Evolutionary conservation across 805 yeast genomes (phyloP), one percentile per base, ranked within the genome.

Genomic region (Diddensiella transvaalensis): DNA sequence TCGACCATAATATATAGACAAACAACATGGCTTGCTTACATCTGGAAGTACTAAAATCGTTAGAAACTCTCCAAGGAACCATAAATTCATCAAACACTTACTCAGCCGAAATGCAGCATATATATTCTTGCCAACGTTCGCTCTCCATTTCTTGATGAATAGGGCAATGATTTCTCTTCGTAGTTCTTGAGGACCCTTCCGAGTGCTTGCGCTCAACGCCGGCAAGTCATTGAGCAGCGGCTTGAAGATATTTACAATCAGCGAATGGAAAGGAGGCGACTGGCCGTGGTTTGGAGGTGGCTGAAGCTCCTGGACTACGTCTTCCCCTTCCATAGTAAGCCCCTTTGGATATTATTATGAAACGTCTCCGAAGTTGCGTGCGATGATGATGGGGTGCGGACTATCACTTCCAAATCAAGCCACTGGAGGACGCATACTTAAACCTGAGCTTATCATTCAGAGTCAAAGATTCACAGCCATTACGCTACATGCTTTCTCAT

Each of bases 81-180:
- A 8, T 13, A 8, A 8, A 26, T 8, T 26, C 32, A 41, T 32
- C 3, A 11, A 46, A 8, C 19, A 43, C 61, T 13, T 48, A 48
- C 66, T 68, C 42, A 89, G 69, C 26, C 80, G 68, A 13, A 85
- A 70, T 1, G 83, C 83, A 0, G 91, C 90, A 56, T 75, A 81
- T 2, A 89, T 73, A 62, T 89, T 76, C 15, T 72, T 64, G 0
- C 88, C 88, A 0, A 82, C 81, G 1, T 71, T 65, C 13, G 55
- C 56, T 32, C 80, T 64, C 84, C 85, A 83, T 33, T 69, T 61
- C 3, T 60, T 59, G 24, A 80, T 66, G 58, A 80, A 83, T 15
- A 56, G 53, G 0, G 57, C 48, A 2, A 78, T 63, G 1, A 68
- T 54, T 18, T 64, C 41, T 5, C 55, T 49, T 26, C 62, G 59